Evolutionary conservation across 2,329 filamentous ascomycete genomes (phyloP), one percentile per base, ranked within the genome.

Genomic region (Achaetomium macrosporum): DNA sequence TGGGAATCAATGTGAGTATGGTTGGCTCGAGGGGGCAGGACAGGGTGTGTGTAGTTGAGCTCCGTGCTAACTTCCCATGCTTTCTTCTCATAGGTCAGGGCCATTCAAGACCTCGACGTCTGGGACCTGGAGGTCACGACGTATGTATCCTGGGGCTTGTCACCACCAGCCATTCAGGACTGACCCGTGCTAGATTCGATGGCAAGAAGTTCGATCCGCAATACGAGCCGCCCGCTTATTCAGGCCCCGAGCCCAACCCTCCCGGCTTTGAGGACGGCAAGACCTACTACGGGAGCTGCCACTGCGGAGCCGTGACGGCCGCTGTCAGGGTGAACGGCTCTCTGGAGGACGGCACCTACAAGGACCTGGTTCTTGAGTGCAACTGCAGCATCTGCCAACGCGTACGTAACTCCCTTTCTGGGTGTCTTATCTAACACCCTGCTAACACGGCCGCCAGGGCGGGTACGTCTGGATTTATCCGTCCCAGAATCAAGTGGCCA

Each of bases 331-430:
- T 60, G 20, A 66, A 67, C 52, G 70, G 71, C 57, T 69, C 74
- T 1, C 59, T 79, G 5, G 59, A 68, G 64, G 61, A 70, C 62
- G 11, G 68, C 19, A 52, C 59, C 0, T 59, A 62, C 47, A 50
- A 63, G 3, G 67, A 66, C 12, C 47, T 12, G 1, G 56, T 70
- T 5, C 20, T 65, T 1, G 72, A 76, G 47, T 79, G 77, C 66
- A 75, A 77, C 62, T 80, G 77, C 68, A 79, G 76, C 60, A 69
- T 71, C 57, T 79, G 76, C 63, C 61, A 64, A 40, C 66, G 73
- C 46, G 73, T 73, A 64, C 9, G 37, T 61, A 66, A 55, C 9
- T 39, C 17, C 17, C 33, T 31, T 1, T 15, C 11, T 16, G 6
- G 15, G 31, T 25, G 36, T 31, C 45, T 33, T 6, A 15, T 31